Conservation (phyloP, 345 rosid genomes). For the Kernera saxatilis region DNA sequence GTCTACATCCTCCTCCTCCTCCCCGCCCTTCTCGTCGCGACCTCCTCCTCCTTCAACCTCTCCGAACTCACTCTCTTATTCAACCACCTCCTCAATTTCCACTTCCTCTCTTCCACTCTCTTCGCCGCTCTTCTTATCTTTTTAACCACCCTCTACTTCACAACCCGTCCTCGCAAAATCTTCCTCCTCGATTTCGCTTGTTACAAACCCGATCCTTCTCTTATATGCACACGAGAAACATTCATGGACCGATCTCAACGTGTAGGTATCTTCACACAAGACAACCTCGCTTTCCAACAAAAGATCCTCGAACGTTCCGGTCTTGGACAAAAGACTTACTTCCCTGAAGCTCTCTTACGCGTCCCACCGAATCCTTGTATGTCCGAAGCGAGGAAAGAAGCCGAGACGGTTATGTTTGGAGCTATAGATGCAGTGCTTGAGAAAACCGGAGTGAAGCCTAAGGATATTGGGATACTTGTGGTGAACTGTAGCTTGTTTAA, state of each 20-base stretch:
- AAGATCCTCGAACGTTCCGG: conserved; percentile 84
- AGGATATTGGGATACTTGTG: conserved; percentile 42
- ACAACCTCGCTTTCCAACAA: conserved; percentile 67
- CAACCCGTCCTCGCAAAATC: conserved; percentile 57
- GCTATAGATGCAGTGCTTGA: conserved; percentile 43
- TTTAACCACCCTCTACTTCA: conserved; percentile 59
- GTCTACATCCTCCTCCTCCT: conserved; percentile 50
- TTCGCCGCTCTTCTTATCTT: conserved; percentile 41
- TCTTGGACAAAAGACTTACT: conserved; percentile 67
- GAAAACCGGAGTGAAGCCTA: conserved; percentile 36
- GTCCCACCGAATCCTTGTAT: conserved; percentile 37
- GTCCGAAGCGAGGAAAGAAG: conserved; percentile 41
- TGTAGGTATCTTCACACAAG: conserved; percentile 47
- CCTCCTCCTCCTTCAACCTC: conserved; percentile 41
- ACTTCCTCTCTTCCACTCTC: conserved; percentile 37
- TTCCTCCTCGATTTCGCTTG: conserved; percentile 71
- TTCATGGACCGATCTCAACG: conserved; percentile 51
- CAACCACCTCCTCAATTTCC: conserved; percentile 46
- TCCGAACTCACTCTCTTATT: conserved; percentile 39
- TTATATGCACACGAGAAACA: conserved; percentile 47
- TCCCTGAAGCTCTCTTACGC: conserved; percentile 53
- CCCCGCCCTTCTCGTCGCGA: conserved; percentile 36
- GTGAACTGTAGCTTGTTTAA: conserved; percentile 51
- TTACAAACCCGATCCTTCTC: conserved; percentile 58
- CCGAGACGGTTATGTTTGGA: conserved; percentile 42